Evolutionary conservation across 768 basidiomycete genomes (phyloP), one percentile per base, ranked within the genome.

Genomic region (Suillus decipiens): DNA sequence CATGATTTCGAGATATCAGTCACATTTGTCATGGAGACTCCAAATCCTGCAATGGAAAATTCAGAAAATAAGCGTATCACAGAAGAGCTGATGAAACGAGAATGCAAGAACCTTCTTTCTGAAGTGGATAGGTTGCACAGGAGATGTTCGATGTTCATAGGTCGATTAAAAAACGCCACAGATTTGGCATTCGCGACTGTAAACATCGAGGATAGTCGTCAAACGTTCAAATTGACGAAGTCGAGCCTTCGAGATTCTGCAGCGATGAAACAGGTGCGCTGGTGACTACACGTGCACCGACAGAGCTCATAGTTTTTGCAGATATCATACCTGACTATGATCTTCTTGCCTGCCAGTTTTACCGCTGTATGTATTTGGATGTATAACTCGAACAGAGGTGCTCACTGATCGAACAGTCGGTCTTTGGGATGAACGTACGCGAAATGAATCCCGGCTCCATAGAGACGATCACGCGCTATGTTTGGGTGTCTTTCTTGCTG

Each of bases 271-370:
- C 72, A 73, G 61, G 70, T 72, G 48, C 58, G 67, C 37, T 24
- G 55, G 5, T 9, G 17, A 37, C 42, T 15, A 9, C 24, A 42
- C 41, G 5, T 60, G 63, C 2, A 67, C 34, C 11, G 19, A 17
- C 5, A 28, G 22, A 39, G 12, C 28, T 56, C 15, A 61, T 24
- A 5, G 2, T 4, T 31, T 34, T 12, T 51, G 63, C 78, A 85
- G 70, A 81, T 88, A 37, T 79, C 84, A 0, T 86, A 85, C 62
- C 71, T 88, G 9, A 86, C 86, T 0, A 85, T 87, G 84, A 70
- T 86, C 41, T 88, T 87, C 72, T 73, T 88, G 31, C 87, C 87
- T 1, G 81, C 84, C 5, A 81, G 78, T 11, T 86, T 86, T 61
- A 71, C 72, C 47, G 66, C 73, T 6, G 75, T 74, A 61, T 59